Percentiles rank a stretch among this genome's conserved stretches.
These are phyloP conservation scores for Cavenderia fasciculata DNA, from an alignment of 78 protist genomes.

Conservation along the genomic window DNA sequence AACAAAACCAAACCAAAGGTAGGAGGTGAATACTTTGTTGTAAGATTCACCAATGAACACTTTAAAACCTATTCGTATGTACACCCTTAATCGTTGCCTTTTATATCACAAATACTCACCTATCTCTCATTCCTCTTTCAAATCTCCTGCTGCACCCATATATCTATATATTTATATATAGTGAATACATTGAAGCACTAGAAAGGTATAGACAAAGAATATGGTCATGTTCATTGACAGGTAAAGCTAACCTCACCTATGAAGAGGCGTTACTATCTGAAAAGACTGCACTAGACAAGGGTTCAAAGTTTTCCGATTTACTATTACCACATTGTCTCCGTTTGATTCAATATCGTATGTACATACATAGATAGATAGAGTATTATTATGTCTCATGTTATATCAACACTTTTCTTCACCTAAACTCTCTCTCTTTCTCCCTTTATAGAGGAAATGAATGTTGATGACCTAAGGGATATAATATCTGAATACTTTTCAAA, in stretches of 20 bases:
- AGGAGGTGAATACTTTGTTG: conserved; percentile 39
- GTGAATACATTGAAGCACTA: conserved; percentile 41
- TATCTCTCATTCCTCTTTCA: no score
- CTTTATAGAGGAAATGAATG: conserved; percentile 25
- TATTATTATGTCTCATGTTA: background rate
- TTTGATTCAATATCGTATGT: conserved; percentile 59
- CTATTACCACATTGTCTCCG: conserved; percentile 25
- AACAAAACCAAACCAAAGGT: conserved; percentile 35
- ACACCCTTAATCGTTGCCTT: no score
- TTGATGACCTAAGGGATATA: conserved; percentile 33
- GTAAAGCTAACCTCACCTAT: conserved; percentile 25
- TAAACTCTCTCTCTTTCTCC: background rate
- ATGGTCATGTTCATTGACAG: conserved; percentile 65
- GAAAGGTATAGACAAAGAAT: conserved; percentile 22
- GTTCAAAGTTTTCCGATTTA: conserved; percentile 36
- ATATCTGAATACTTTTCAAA: conserved; percentile 35
- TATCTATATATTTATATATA: no score
- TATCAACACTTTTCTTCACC: background rate
- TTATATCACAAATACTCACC: no score
- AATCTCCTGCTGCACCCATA: no score
- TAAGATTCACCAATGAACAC: conserved; percentile 69
- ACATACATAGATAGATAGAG: background rate
- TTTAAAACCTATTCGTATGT: conserved; percentile 57
- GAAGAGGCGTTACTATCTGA: conserved; percentile 60
- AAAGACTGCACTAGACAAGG: conserved; percentile 37